These are phyloP conservation scores for Monsonia emarginata DNA, from an alignment of 441 rosid species.

Conservation along the genomic window DNA sequence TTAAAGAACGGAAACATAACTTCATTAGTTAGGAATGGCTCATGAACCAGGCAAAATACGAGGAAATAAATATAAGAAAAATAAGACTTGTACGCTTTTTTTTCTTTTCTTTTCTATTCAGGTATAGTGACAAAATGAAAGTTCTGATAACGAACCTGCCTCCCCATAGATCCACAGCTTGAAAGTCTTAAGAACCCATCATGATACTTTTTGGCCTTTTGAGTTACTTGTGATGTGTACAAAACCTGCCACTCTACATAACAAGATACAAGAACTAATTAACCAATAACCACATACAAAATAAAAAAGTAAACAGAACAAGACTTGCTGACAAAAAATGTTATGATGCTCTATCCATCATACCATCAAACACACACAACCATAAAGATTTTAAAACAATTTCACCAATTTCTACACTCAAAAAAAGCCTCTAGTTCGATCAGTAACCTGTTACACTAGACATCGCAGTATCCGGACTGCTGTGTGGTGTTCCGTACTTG, in stretches of 20 bases:
- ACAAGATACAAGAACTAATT: not conserved
- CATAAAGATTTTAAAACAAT: not conserved
- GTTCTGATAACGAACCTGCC: conserved; percentile 30
- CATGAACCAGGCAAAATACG: not conserved
- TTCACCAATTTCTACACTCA: not conserved
- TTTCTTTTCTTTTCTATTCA: too few relatives aligned
- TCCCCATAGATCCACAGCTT: conserved; percentile 27
- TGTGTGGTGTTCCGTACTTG: conserved; percentile 28
- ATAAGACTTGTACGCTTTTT: not conserved
- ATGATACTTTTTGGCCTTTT: conserved; percentile 47
- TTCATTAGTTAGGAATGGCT: not conserved
- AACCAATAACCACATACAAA: conserved; percentile 4
- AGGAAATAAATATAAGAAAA: not conserved
- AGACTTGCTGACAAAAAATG: not conserved
- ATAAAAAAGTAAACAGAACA: conserved; percentile 5
- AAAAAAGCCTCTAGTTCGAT: not conserved
- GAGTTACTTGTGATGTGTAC: conserved; percentile 42
- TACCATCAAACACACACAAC: not conserved
- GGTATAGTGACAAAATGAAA: conserved; percentile 4
- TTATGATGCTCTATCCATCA: not conserved
- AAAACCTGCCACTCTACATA: conserved; percentile 41
- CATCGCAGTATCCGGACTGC: conserved; percentile 21
- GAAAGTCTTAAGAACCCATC: conserved; percentile 38
- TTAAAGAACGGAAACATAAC: not conserved
- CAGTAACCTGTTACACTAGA: conserved; percentile 28